Conservation (phyloP, 2,329 filamentous ascomycete species). For the Coniochaeta ligniaria region DNA sequence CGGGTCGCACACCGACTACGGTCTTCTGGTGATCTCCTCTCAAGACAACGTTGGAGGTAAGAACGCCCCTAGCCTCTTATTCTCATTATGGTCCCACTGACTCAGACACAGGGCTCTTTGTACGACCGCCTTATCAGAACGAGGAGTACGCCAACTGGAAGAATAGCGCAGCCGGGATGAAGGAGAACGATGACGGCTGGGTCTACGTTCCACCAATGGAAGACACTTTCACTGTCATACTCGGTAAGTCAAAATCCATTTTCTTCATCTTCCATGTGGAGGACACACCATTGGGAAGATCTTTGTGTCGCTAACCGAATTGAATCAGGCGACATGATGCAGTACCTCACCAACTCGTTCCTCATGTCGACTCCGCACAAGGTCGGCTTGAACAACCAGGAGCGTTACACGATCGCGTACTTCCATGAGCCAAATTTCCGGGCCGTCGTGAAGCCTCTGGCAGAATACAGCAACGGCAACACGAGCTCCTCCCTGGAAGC, state of each 20-base stretch:
- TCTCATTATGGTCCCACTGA: not conserved
- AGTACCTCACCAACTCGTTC: conserved; percentile 37
- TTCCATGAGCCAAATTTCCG: conserved; percentile 45
- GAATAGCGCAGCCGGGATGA: conserved; percentile 32
- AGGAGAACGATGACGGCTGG: conserved; percentile 38
- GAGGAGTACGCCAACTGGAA: conserved; percentile 39
- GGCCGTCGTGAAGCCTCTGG: conserved; percentile 33
- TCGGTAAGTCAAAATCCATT: conserved; percentile 21
- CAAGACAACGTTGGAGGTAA: conserved; percentile 41
- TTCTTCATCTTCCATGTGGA: not conserved
- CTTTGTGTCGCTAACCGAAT: not conserved
- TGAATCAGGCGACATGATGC: conserved; percentile 39
- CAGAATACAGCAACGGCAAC: conserved; percentile 22
- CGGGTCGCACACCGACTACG: conserved; percentile 45
- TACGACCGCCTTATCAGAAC: conserved; percentile 31
- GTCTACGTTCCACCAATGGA: conserved; percentile 36
- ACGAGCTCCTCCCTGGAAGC: conserved; percentile 10
- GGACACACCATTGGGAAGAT: not conserved
- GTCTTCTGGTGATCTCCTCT: conserved; percentile 40
- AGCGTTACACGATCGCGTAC: conserved; percentile 42
- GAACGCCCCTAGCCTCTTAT: conserved; percentile 2
- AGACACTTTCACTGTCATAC: conserved; percentile 41
- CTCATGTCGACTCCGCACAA: conserved; percentile 42
- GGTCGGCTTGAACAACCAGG: conserved; percentile 38
- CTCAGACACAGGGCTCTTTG: conserved; percentile 29